Percentiles rank a stretch among this genome's conserved stretches.
phyloP scores from a whole-genome alignment of 1,284 basidiomycete genomes.

The Heterobasidion parviporum region DNA sequence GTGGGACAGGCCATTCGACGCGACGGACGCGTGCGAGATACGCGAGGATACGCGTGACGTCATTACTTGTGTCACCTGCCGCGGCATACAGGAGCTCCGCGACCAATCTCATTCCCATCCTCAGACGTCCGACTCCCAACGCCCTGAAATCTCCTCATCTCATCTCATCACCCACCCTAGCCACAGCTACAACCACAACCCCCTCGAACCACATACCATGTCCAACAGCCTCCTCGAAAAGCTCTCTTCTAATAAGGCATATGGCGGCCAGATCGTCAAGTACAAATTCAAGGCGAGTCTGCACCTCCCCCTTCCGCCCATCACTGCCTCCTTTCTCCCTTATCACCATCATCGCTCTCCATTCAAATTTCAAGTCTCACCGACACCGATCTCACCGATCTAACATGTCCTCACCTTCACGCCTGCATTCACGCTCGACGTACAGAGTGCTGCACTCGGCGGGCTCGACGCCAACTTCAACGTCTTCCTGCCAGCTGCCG shows the following conservation, averaged over 20 bases:
- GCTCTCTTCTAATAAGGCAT: slow-evolving; percentile 73
- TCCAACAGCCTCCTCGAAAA: slow-evolving; percentile 45
- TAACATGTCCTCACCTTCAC: no score
- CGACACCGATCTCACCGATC: no score
- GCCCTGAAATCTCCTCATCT: no score
- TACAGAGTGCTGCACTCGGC: slow-evolving; percentile 65
- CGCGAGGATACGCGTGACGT: neutral
- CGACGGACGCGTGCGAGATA: no score
- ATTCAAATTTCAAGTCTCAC: no score
- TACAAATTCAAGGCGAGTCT: slow-evolving; percentile 72
- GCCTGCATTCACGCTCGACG: no score
- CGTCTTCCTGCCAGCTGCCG: slow-evolving; percentile 76
- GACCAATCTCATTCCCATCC: no score
- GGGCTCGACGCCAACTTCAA: slow-evolving; percentile 82
- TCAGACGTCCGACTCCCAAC: no score
- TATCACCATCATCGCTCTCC: no score
- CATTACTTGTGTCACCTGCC: neutral
- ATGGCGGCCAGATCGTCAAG: slow-evolving; percentile 74
- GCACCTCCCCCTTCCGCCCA: slow-evolving; percentile 7
- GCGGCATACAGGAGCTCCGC: neutral
- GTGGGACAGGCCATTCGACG: no score
- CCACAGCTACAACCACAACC: no score
- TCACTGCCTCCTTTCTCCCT: neutral
- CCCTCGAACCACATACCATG: neutral
- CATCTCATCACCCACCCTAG: no score